A percentile compares a stretch with the other conserved stretches of the same genome.
phyloP scores from a whole-genome alignment of 805 yeast genomes.

The Kuraishia ogatae region DNA sequence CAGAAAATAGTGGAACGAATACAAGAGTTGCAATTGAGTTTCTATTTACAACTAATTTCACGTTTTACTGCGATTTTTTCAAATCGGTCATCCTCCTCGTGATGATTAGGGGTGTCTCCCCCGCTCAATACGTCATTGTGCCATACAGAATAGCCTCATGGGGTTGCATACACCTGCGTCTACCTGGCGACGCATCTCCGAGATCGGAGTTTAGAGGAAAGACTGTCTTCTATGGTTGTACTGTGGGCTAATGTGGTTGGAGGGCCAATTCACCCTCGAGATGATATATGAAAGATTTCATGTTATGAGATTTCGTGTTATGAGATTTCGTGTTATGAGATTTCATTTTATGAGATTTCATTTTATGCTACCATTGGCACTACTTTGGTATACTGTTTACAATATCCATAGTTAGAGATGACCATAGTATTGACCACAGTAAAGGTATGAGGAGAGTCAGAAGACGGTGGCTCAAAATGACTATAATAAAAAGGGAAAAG shows the following conservation, averaged over 20 bases:
- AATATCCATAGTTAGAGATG: neutral
- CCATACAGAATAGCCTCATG: neutral
- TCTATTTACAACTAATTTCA: too few relatives aligned
- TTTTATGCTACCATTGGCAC: too few relatives aligned
- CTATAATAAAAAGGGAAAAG: neutral
- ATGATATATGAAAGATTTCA: too few relatives aligned
- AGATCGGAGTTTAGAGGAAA: neutral
- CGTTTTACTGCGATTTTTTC: neutral
- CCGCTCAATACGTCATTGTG: neutral
- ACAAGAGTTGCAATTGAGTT: too few relatives aligned
- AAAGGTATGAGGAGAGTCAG: neutral
- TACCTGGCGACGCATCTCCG: neutral
- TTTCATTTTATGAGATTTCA: too few relatives aligned
- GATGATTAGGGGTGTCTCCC: neutral
- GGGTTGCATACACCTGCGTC: neutral
- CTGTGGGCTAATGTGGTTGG: neutral
- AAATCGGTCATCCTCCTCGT: neutral
- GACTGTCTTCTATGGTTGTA: neutral
- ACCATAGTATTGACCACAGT: neutral
- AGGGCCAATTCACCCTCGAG: too few relatives aligned
- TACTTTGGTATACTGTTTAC: too few relatives aligned
- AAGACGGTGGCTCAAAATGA: neutral
- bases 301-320: too few relatives aligned
- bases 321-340: too few relatives aligned
- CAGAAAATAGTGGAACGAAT: too few relatives aligned